Conservation (phyloP, 139 green algal species). For the Diplosphaera chodatii region DNA sequence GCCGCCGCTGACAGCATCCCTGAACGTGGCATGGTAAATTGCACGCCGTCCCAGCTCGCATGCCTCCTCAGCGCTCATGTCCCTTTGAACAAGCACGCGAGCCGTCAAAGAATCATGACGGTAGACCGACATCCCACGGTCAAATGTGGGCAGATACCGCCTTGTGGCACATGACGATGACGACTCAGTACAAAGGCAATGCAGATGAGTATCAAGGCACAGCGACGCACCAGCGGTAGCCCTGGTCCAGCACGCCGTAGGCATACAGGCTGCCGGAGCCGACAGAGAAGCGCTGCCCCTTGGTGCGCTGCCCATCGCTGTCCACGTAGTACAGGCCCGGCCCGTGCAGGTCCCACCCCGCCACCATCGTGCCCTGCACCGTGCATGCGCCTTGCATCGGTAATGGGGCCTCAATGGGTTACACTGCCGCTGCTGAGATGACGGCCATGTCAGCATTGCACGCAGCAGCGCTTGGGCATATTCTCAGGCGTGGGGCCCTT, state of each 20-base stretch:
- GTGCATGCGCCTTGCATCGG: too few relatives aligned
- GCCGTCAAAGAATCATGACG: too few relatives aligned
- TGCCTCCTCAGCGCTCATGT: slow-evolving; percentile 89
- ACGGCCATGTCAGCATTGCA: too few relatives aligned
- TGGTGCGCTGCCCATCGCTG: slow-evolving; percentile 89
- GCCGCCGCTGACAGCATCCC: slow-evolving; percentile 91
- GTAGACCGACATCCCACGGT: too few relatives aligned
- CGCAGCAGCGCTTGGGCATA: too few relatives aligned
- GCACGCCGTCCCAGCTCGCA: slow-evolving; percentile 84
- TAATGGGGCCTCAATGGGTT: too few relatives aligned
- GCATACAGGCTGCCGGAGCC: slow-evolving; percentile 95
- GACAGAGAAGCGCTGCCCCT: slow-evolving; percentile 91
- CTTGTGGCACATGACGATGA: too few relatives aligned
- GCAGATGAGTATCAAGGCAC: background rate
- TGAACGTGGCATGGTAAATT: slow-evolving; percentile 99
- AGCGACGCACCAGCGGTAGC: slow-evolving; percentile 68
- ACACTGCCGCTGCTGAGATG: too few relatives aligned
- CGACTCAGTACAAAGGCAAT: too few relatives aligned
- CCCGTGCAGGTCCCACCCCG: slow-evolving; percentile 77
- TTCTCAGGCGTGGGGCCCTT: too few relatives aligned
- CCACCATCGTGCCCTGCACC: slow-evolving; percentile 96
- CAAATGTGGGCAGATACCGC: too few relatives aligned
- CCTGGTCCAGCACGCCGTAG: slow-evolving; percentile 94
- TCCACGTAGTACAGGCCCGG: slow-evolving; percentile 98
- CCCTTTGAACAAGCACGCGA: too few relatives aligned